These are phyloP conservation scores for Psilocybe cyanescens DNA, from an alignment of 768 basidiomycete genomes.

Conservation along the genomic window DNA sequence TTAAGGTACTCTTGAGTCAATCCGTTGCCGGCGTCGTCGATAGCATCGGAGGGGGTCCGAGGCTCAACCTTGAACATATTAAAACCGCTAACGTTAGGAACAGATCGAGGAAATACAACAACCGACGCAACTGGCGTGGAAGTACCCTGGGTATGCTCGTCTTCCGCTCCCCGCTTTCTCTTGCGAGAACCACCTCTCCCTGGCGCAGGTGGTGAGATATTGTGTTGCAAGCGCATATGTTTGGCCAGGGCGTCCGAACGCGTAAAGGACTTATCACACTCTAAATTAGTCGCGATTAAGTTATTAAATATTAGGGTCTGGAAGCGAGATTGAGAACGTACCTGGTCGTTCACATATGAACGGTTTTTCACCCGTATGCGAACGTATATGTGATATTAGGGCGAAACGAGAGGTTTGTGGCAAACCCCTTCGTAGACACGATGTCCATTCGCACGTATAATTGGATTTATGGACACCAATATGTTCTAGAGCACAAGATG, in stretches of 20 bases:
- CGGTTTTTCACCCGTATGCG: slow-evolving; percentile 94
- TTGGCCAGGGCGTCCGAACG: slow-evolving; percentile 93
- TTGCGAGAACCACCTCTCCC: slow-evolving; percentile 72
- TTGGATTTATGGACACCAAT: slow-evolving; percentile 84
- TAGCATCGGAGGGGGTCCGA: slow-evolving; percentile 41
- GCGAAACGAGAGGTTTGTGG: slow-evolving; percentile 90
- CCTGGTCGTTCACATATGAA: slow-evolving; percentile 84
- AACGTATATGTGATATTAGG: slow-evolving; percentile 87
- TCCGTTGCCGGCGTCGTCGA: slow-evolving; percentile 31
- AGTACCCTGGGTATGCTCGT: slow-evolving; percentile 29
- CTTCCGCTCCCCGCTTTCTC: slow-evolving; percentile 63
- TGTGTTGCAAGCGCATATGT: slow-evolving; percentile 90
- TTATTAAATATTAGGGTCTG: background rate
- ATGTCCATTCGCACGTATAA: slow-evolving; percentile 90
- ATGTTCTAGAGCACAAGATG: slow-evolving; percentile 54
- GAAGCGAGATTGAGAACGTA: slow-evolving; percentile 35
- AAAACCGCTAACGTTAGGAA: slow-evolving; percentile 39
- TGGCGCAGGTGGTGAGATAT: slow-evolving; percentile 73
- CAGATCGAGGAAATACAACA: slow-evolving; percentile 28
- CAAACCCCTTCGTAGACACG: slow-evolving; percentile 78
- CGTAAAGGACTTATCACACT: slow-evolving; percentile 95
- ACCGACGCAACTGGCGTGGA: slow-evolving; percentile 24
- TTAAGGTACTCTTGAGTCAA: slow-evolving; percentile 20
- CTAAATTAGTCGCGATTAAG: slow-evolving; percentile 38
- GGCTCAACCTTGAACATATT: slow-evolving; percentile 70